These are phyloP conservation scores for Chaetomiaceae sp. DNA, from an alignment of 2,329 filamentous ascomycete genomes.

Conservation along the genomic window DNA sequence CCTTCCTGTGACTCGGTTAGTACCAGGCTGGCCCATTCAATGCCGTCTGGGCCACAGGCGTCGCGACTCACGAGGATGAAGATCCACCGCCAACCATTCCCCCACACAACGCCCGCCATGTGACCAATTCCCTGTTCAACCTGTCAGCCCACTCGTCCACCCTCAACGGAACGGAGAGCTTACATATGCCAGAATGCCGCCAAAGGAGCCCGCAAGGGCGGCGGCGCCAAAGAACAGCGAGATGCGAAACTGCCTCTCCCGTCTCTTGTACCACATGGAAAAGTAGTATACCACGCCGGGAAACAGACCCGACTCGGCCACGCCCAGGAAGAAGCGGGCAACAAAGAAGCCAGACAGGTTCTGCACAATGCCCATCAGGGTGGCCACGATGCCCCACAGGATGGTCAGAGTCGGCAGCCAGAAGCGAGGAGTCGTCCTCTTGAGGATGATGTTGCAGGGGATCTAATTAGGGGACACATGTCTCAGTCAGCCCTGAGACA, in stretches of 20 bases:
- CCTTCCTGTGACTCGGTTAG: slow-evolving; percentile 41
- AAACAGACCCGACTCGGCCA: slow-evolving; percentile 50
- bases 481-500: neutral
- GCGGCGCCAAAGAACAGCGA: slow-evolving; percentile 54
- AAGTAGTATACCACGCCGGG: slow-evolving; percentile 49
- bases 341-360: slow-evolving; percentile 48
- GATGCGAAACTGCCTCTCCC: slow-evolving; percentile 51
- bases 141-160: too few relatives aligned
- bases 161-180: too few relatives aligned
- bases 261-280: slow-evolving; percentile 53
- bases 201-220: slow-evolving; percentile 52
- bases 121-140: slow-evolving; percentile 46
- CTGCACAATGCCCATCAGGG: slow-evolving; percentile 46
- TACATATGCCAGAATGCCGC: slow-evolving; percentile 52
- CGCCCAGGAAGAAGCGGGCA: slow-evolving; percentile 52
- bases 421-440: slow-evolving; percentile 52
- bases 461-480: slow-evolving; percentile 37
- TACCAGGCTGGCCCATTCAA: too few relatives aligned
- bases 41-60: too few relatives aligned
- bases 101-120: slow-evolving; percentile 49
- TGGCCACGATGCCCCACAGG: slow-evolving; percentile 52
- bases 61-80: slow-evolving; percentile 49
- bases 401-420: slow-evolving; percentile 57
- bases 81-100: slow-evolving; percentile 54
- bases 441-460: slow-evolving; percentile 59